Base-by-base conservation (phyloP, 768 basidiomycete genomes). In the Auricularia cornea region DNA sequence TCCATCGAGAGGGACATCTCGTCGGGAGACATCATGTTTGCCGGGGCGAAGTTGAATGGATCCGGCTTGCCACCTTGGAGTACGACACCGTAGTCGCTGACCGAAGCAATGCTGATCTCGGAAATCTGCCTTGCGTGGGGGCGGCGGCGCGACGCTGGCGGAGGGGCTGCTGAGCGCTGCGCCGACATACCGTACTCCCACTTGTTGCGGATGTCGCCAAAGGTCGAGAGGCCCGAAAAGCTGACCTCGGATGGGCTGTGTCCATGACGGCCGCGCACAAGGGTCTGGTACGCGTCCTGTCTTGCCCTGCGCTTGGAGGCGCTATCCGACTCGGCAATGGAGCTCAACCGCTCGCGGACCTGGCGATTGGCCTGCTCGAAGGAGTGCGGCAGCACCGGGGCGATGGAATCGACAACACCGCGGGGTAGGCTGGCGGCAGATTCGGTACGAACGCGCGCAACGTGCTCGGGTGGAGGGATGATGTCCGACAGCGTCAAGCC, bases 1-100 rank as follows among this genome's bases (percentile, higher is more conserved):
- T 90, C 89, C 6, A 89, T 78, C 1, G 77, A 70, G 32, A 72
- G 72, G 4, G 79, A 79, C 75, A 83, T 77, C 48, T 87, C 81
- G 65, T 86, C 84, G 0, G 84, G 85, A 0, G 79, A 79, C 0
- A 86, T 86, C 6, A 85, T 73, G 64, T 84, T 82, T 20, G 71
- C 75, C 30, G 83, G 70, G 0, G 78, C 87, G 64, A 86, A 92
- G 48, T 88, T 88, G 72, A 92, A 92, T 0, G 90, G 90, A 71
- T 93, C 90, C 2, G 67, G 70, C 1, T 80, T 71, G 20, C 90
- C 90, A 20, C 79, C 71, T 62, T 88, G 81, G 64, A 88, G 75
- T 38, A 89, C 83, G 2, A 78, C 78, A 3, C 91, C 90, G 64
- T 89, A 90, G 0, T 90, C 91, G 0, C 90, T 92, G 3, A 92